Conservation (phyloP, 2,329 filamentous ascomycete species). For the Zalaria sp. region DNA sequence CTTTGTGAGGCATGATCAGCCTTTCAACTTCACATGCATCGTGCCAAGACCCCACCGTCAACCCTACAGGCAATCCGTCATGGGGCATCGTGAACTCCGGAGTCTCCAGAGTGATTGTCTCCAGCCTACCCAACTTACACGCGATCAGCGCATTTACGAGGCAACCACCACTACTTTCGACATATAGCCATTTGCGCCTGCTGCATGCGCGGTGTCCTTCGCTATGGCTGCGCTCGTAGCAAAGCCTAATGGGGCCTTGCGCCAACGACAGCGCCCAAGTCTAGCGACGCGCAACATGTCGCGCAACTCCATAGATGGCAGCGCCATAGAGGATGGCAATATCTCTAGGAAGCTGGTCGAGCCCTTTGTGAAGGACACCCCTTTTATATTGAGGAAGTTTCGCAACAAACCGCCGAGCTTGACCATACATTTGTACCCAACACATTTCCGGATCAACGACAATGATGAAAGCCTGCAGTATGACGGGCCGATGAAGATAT, state of each 20-base stretch:
- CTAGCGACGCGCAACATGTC: background rate
- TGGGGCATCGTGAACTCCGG: no score
- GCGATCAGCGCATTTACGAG: no score
- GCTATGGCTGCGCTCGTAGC: background rate
- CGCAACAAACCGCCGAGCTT: conserved; percentile 62
- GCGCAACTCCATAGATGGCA: background rate
- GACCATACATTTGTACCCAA: conserved; percentile 70
- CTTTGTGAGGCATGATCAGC: no score
- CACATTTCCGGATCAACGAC: conserved; percentile 82
- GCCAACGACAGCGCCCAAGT: background rate
- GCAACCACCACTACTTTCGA: no score
- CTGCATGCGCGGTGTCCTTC: no score
- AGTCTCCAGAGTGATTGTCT: no score
- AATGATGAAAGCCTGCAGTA: conserved; percentile 89
- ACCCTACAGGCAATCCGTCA: no score
- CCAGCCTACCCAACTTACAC: no score
- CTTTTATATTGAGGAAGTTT: conserved; percentile 75
- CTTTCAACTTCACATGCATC: no score
- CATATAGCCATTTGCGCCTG: no score
- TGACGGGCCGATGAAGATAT: conserved; percentile 75
- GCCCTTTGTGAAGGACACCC: conserved; percentile 48
- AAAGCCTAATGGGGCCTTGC: background rate
- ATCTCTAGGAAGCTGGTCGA: conserved; percentile 14
- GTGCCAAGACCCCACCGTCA: no score
- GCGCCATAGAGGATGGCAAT: background rate